These are phyloP conservation scores for Vicia sativa DNA, from an alignment of 306 rosid species.

Conservation along the genomic window DNA sequence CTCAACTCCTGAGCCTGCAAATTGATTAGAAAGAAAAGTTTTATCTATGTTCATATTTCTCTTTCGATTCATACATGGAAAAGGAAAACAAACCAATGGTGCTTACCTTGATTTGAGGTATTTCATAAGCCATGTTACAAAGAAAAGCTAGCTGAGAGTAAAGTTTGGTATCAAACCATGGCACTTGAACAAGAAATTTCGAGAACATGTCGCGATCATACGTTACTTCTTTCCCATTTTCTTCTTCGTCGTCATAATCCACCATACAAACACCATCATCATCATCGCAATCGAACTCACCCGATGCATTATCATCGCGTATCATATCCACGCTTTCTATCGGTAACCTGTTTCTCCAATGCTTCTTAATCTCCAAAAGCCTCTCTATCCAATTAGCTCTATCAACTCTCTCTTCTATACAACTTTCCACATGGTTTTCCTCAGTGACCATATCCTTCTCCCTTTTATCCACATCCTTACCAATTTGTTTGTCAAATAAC, in stretches of 20 bases:
- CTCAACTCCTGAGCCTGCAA: conserved; percentile 75
- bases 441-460: conserved; percentile 44
- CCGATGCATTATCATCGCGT: conserved; percentile 25
- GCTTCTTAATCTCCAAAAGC: conserved; percentile 77
- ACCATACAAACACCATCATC: conserved; percentile 62
- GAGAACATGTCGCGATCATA: conserved; percentile 58
- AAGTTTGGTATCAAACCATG: conserved; percentile 69
- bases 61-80: conserved; percentile 12
- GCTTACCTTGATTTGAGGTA: conserved; percentile 73
- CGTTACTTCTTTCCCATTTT: conserved; percentile 44
- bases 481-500: conserved; percentile 63
- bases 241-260: conserved; percentile 59
- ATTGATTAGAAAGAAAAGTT: conserved; percentile 16
- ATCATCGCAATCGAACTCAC: conserved; percentile 56
- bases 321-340: conserved; percentile 44
- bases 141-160: conserved; percentile 79
- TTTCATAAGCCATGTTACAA: conserved; percentile 86
- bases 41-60: conserved; percentile 5
- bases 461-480: conserved; percentile 44
- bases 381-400: conserved; percentile 91
- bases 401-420: conserved; percentile 49
- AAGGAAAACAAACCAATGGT: conserved; percentile 9
- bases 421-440: conserved; percentile 38
- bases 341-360: conserved; percentile 60
- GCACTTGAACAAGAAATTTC: conserved; percentile 58